Conservation (phyloP, 257 asterid genomes). For the Salvia hispanica region DNA sequence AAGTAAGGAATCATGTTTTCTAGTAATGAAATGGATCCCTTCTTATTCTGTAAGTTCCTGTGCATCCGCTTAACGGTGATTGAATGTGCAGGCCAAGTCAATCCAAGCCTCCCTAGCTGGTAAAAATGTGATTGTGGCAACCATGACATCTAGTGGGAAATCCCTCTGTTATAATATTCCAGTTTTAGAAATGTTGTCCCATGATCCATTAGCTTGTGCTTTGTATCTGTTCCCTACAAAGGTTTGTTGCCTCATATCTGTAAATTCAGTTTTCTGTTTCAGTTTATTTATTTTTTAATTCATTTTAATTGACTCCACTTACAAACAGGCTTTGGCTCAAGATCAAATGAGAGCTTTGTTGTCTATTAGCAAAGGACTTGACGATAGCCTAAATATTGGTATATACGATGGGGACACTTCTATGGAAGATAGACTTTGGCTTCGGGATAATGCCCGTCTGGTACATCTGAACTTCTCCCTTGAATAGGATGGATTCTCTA, state of each 20-base stretch:
- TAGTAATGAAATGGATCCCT: slow-evolving; percentile 11
- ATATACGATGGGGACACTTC: slow-evolving; percentile 96
- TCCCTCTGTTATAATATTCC: slow-evolving; percentile 98
- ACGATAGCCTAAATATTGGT: slow-evolving; percentile 69
- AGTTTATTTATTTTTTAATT: not conserved
- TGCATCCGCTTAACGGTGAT: slow-evolving; percentile 28
- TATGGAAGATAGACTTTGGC: slow-evolving; percentile 76
- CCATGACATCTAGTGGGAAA: slow-evolving; percentile 98
- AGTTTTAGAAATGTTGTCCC: slow-evolving; percentile 73
- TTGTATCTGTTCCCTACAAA: slow-evolving; percentile 93
- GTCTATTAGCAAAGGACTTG: slow-evolving; percentile 59
- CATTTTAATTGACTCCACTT: slow-evolving; percentile 33
- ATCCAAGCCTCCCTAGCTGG: slow-evolving; percentile 88
- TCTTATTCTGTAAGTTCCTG: slow-evolving; percentile 14
- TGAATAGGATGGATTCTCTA: slow-evolving; percentile 21
- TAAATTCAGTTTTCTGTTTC: slow-evolving; percentile 3
- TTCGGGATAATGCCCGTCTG: slow-evolving; percentile 89
- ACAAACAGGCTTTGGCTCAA: slow-evolving; percentile 90
- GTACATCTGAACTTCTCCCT: slow-evolving; percentile 41
- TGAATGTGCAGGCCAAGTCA: slow-evolving; percentile 66
- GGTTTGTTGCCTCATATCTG: slow-evolving; percentile 45
- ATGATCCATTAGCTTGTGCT: slow-evolving; percentile 72
- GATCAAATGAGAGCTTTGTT: slow-evolving; percentile 84
- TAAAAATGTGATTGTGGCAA: slow-evolving; percentile 86
- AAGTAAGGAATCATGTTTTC: slow-evolving; percentile 47